Percentiles rank a stretch among this genome's conserved stretches.
Conservation (phyloP, 345 rosid genomes). For the Populus tremula region DNA sequence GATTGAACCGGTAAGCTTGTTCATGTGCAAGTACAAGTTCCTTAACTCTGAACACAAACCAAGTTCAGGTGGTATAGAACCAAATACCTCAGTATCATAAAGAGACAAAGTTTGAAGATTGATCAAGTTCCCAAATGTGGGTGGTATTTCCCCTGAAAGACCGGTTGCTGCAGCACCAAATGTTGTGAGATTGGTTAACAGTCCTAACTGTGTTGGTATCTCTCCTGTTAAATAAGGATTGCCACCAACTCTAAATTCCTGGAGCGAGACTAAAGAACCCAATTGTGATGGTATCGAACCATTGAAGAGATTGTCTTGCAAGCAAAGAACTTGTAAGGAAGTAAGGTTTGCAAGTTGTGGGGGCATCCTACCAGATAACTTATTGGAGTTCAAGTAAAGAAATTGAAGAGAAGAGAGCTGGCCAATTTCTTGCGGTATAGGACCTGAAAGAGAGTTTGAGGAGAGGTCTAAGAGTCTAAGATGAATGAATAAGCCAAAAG, state of each 20-base stretch:
- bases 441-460: conserved; percentile 75
- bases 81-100: conserved; percentile 78
- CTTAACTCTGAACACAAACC: conserved; percentile 73
- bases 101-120: conserved; percentile 83
- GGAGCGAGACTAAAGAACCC: conserved; percentile 74
- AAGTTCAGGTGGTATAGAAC: conserved; percentile 76
- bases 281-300: conserved; percentile 80
- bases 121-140: conserved; percentile 74
- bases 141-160: conserved; percentile 78
- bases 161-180: conserved; percentile 89
- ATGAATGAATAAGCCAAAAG: conserved; percentile 60
- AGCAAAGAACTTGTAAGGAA: conserved; percentile 68
- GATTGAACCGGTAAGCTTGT: conserved; percentile 84
- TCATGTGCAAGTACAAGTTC: conserved; percentile 89
- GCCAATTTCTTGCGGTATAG: conserved; percentile 72
- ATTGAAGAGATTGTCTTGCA: conserved; percentile 79
- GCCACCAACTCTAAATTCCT: conserved; percentile 80
- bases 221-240: conserved; percentile 76
- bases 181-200: conserved; percentile 74
- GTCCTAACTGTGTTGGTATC: conserved; percentile 72
- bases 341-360: conserved; percentile 62
- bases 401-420: conserved; percentile 73
- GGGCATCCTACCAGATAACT: conserved; percentile 64
- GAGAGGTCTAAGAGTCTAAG: conserved; percentile 89
- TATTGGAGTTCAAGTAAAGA: conserved; percentile 78